Evolutionary conservation across 176 grass and related monocot genomes (phyloP).

Genomic region (Zea luxurians): DNA sequence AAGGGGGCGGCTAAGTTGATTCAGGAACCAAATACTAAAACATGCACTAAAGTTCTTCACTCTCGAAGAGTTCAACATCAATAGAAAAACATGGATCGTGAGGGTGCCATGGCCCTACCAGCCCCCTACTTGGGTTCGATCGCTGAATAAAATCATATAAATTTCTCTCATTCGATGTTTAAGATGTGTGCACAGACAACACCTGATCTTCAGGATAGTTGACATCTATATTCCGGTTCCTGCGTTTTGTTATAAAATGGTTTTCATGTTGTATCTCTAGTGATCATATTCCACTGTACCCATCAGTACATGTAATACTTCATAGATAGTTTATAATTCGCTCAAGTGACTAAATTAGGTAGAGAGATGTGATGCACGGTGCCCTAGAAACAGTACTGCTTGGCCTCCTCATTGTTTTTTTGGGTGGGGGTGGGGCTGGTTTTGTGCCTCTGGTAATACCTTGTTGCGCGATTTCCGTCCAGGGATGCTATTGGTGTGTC

Average conservation of each 20-base stretch:
- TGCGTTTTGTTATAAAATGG: not conserved
- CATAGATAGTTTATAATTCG: not conserved
- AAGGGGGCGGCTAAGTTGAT: not conserved
- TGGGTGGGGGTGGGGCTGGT: not conserved
- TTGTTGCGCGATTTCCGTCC: constrained; percentile 1
- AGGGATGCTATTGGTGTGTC: constrained; percentile 71
- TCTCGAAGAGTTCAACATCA: not conserved
- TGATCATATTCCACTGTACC: not conserved
- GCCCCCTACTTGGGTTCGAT: not conserved
- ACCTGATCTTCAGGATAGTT: not conserved
- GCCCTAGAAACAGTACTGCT: not conserved
- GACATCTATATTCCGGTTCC: not conserved
- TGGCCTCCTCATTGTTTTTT: not conserved
- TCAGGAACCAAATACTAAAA: not conserved
- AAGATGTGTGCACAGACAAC: constrained; percentile 22
- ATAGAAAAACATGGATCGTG: not conserved
- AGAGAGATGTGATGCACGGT: not conserved
- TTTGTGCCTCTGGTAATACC: not conserved
- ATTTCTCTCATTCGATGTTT: constrained; percentile 3
- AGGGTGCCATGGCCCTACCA: not conserved
- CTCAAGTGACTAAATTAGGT: not conserved
- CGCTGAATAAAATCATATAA: not conserved
- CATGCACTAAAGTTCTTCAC: not conserved
- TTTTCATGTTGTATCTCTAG: not conserved
- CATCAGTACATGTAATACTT: not conserved